phyloP scores from a whole-genome alignment of 2,329 filamentous ascomycete genomes.

The Monosporascus ibericus region DNA sequence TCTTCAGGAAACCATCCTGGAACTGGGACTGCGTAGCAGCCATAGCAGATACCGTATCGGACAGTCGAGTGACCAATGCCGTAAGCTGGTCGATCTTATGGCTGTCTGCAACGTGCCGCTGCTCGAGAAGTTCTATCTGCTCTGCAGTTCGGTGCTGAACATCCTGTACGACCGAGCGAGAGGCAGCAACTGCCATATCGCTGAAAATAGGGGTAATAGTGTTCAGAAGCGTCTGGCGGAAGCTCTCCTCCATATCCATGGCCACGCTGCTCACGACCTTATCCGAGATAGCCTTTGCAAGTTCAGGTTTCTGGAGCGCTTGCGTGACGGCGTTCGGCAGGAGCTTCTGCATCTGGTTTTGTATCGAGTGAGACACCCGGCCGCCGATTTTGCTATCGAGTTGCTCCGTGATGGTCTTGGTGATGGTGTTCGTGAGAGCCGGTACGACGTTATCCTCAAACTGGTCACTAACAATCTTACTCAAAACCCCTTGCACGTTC shows the following conservation, averaged over 20 bases:
- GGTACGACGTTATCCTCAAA: constrained; percentile 74
- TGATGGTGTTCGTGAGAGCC: constrained; percentile 60
- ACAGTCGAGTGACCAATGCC: constrained; percentile 58
- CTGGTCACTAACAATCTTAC: constrained; percentile 68
- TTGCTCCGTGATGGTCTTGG: constrained; percentile 64
- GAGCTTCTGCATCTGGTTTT: constrained; percentile 65
- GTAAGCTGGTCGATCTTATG: constrained; percentile 70
- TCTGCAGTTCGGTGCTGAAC: constrained; percentile 57
- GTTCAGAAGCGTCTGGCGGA: constrained; percentile 54
- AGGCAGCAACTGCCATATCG: constrained; percentile 57
- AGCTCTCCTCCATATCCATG: constrained; percentile 62
- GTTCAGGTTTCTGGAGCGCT: constrained; percentile 66
- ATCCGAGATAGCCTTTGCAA: constrained; percentile 68
- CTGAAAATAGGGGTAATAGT: constrained; percentile 62
- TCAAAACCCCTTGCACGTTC: constrained; percentile 65
- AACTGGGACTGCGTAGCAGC: constrained; percentile 62
- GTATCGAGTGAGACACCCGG: constrained; percentile 58
- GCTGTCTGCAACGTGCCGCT: constrained; percentile 45
- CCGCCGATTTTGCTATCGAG: constrained; percentile 62
- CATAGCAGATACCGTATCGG: constrained; percentile 65
- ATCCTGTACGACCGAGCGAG: constrained; percentile 61
- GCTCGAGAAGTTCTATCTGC: constrained; percentile 43
- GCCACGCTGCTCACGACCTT: constrained; percentile 62
- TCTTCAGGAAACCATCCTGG: constrained; percentile 57
- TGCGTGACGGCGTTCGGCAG: constrained; percentile 63